Evolutionary conservation across 352 stramenopile genomes (phyloP).

Genomic region (Phytophthora pinifolia): DNA sequence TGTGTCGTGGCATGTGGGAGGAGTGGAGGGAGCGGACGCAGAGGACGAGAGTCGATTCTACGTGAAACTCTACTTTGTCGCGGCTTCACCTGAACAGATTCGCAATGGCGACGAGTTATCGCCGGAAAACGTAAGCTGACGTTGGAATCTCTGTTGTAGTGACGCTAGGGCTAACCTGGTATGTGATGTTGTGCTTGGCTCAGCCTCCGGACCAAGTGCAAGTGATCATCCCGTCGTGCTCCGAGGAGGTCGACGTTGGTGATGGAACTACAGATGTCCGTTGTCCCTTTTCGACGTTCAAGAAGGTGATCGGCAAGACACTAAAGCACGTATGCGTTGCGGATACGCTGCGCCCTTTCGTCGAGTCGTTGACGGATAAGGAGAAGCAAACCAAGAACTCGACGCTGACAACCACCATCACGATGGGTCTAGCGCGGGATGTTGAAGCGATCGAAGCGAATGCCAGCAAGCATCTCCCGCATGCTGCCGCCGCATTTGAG

Average conservation of each 20-base stretch:
- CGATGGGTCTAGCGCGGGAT: constrained; percentile 6
- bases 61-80: constrained; percentile 73
- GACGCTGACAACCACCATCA: constrained; percentile 3
- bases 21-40: neutral
- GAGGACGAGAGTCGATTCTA: constrained; percentile 44
- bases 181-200: constrained; percentile 2
- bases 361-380: constrained; percentile 41
- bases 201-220: constrained; percentile 64
- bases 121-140: constrained; percentile 46
- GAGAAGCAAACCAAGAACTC: constrained; percentile 5
- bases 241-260: constrained; percentile 51
- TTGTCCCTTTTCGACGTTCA: constrained; percentile 68
- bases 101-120: constrained; percentile 57
- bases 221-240: constrained; percentile 71
- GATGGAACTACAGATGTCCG: constrained; percentile 48
- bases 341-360: constrained; percentile 65
- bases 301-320: constrained; percentile 59
- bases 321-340: constrained; percentile 72
- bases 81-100: constrained; percentile 72
- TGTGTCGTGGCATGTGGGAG: constrained; percentile 16
- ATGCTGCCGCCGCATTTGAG: constrained; percentile 14
- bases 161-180: neutral
- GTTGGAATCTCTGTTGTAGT: neutral
- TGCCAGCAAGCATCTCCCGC: constrained; percentile 2
- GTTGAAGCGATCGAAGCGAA: constrained; percentile 7